Conservation (phyloP, 139 green algal species). For the Auxenochlorella protothecoides region DNA sequence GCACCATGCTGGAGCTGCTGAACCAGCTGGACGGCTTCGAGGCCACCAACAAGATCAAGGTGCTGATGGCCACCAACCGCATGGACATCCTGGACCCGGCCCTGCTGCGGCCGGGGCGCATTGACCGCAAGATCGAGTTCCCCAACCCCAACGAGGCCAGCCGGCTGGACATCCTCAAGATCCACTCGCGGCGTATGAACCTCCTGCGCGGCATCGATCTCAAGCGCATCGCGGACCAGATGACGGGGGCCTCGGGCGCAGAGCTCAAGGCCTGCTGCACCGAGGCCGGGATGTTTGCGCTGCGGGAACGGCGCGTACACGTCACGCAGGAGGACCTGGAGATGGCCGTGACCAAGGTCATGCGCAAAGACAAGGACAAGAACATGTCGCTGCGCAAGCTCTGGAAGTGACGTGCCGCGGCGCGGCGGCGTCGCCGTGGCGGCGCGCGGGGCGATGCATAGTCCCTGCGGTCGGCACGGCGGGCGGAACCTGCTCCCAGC, state of each 20-base stretch:
- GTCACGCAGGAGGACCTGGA: conserved; percentile 99
- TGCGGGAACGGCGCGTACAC: conserved; percentile 92
- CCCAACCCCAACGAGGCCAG: conserved; percentile 88
- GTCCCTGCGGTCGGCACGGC: too few relatives aligned
- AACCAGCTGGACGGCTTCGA: conserved; percentile 99
- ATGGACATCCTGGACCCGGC: conserved; percentile 98
- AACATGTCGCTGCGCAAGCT: conserved; percentile 94
- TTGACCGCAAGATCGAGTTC: conserved; percentile 99
- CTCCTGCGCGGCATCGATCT: conserved; percentile 91
- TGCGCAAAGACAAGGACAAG: conserved; percentile 92
- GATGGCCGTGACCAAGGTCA: conserved; percentile 97
- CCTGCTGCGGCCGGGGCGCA: conserved; percentile 93
- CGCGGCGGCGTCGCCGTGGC: too few relatives aligned
- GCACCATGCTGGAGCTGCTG: conserved; percentile 98
- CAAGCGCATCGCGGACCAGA: conserved; percentile 87
- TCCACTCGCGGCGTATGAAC: conserved; percentile 90
- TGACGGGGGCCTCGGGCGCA: conserved; percentile 78
- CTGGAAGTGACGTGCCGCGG: conserved; percentile 65
- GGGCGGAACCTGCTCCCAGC: too few relatives aligned
- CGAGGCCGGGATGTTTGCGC: conserved; percentile 98
- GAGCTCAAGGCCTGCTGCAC: conserved; percentile 97
- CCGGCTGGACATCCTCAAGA: conserved; percentile 90
- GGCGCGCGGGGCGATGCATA: too few relatives aligned
- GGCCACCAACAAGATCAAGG: conserved; percentile 98
- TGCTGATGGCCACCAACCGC: conserved; percentile 98